Percentiles rank a stretch among this genome's conserved stretches.
Evolutionary conservation across 306 rosid genomes (phyloP).

Genomic region (cucumber (Cucumis sativus)): Cucumber_9930_V3 NC_026661.2:2617501-2618000

Average conservation of each 20-base stretch:
- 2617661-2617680: not conserved
- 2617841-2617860: conserved; percentile 86
- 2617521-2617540: not conserved
- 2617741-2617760: not conserved
- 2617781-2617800: conserved; percentile 81
- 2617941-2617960: not conserved
- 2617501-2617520: conserved; percentile 5
- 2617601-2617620: not conserved
- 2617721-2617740: not conserved
- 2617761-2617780: conserved; percentile 67
- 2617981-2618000: conserved; percentile 80
- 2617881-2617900: no score
- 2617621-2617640: not conserved
- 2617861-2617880: conserved; percentile 89
- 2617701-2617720: not conserved
- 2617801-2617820: conserved; percentile 64
- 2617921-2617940: not conserved
- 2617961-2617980: conserved; percentile 49
- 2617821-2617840: conserved; percentile 70
- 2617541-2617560: not conserved
- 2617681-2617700: not conserved
- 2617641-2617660: not conserved
- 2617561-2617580: not conserved
- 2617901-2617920: not conserved
- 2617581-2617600: not conserved